Evolutionary conservation across 768 basidiomycete genomes (phyloP), one percentile per base, ranked within the genome.

Genomic region (Leccinellum rugosiceps): DNA sequence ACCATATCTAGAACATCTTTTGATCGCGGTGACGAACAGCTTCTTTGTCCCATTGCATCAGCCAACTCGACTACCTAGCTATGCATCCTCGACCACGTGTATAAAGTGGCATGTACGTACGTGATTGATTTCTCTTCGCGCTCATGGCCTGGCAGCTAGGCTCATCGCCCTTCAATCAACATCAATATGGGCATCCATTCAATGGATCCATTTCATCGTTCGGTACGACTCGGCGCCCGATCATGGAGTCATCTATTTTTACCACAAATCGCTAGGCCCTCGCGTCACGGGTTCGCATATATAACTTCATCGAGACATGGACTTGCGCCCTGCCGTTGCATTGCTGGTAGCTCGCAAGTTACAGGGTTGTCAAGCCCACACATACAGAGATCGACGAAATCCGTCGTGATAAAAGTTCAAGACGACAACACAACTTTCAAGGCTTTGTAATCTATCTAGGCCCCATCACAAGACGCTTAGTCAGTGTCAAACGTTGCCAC

Each of bases 11-110:
- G 52, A 43, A 19, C 19, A 9, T 31, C 17, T 23, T n/a, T 54
- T 60, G 48, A 62, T 53, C 17, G 2, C 26, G 15, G 14, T 51
- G 58, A 61, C 64, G 32, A 19, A 41, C 10, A 3, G 28, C n/a
- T 50, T 43, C 21, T 9, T 50, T n/a, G 23, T 46, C 35, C 32
- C 55, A 48, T 35, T n/a, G 25, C 13, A 28, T 32, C 34, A 31
- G 48, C 59, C 43, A 28, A 17, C 31, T 23, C 15, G 11, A 11
- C 19, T 8, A n/a, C 41, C 38, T 9, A 47, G 45, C 45, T 35
- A 41, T 53, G n/a, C 41, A 13, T 28, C 30, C 23, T 23, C 35
- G 17, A 9, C 10, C 7, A 46, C 21, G 31, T 11, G 8, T 3
- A 48, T 2, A 11, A 6, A 7, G 26, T 4, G 23, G 34, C 21